These are phyloP conservation scores for Serendipita sp. DNA, from an alignment of 768 basidiomycete species.

Conservation along the genomic window DNA sequence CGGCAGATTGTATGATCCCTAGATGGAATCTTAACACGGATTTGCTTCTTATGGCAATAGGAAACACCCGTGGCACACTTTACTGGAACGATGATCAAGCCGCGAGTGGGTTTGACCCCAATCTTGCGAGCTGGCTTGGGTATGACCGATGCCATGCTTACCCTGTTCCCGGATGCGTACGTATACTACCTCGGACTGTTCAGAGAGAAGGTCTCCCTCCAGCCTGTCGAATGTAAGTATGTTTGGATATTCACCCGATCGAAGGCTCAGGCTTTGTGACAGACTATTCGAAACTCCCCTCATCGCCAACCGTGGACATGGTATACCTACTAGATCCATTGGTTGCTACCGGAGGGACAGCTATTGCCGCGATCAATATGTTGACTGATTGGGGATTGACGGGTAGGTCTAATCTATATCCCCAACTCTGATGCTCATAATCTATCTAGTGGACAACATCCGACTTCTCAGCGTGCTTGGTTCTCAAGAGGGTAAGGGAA, in stretches of 20 bases:
- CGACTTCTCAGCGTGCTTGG: conserved; percentile 73
- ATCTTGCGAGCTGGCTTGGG: conserved; percentile 87
- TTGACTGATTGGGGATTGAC: conserved; percentile 69
- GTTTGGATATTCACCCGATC: neutral
- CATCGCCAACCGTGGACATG: conserved; percentile 54
- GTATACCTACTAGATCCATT: conserved; percentile 86
- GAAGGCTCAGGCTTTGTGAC: neutral
- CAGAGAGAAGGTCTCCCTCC: conserved; percentile 70
- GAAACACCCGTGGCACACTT: conserved; percentile 67
- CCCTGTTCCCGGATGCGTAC: conserved; percentile 71
- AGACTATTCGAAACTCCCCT: conserved; percentile 87
- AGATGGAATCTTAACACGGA: neutral
- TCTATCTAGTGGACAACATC: conserved; percentile 39
- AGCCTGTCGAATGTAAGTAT: conserved; percentile 75
- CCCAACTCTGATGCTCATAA: neutral
- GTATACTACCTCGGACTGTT: conserved; percentile 86
- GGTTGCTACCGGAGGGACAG: conserved; percentile 89
- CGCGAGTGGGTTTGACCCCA: conserved; percentile 71
- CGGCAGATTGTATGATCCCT: neutral
- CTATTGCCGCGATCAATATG: conserved; percentile 75
- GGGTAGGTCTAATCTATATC: conserved; percentile 24
- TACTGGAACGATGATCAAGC: conserved; percentile 57
- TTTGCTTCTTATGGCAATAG: conserved; percentile 21
- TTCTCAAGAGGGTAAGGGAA: conserved; percentile 48
- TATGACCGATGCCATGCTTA: conserved; percentile 77